Conservation (phyloP, 2,329 filamentous ascomycete species). For the Annulohypoxylon truncatum region DNA sequence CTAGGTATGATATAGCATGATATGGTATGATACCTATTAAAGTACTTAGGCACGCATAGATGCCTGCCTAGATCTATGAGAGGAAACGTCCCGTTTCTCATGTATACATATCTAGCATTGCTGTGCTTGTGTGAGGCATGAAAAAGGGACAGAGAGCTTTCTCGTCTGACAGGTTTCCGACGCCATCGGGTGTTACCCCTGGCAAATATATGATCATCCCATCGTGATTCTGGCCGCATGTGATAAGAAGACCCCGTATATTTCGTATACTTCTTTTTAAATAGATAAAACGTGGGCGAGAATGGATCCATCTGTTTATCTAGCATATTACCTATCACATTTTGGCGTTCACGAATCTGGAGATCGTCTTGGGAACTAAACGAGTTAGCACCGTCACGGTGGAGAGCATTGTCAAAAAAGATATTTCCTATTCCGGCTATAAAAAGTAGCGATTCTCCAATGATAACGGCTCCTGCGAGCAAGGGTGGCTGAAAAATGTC, state of each 20-base stretch:
- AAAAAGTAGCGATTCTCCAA: slow-evolving; percentile 36
- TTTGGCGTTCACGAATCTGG: neutral
- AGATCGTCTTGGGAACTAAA: neutral
- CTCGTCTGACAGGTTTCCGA: slow-evolving; percentile 37
- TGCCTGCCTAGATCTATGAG: neutral
- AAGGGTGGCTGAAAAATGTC: slow-evolving; percentile 33
- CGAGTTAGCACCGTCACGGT: neutral
- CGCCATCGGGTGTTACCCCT: slow-evolving; percentile 40
- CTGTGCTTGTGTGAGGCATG: slow-evolving; percentile 11
- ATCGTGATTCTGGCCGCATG: slow-evolving; percentile 17
- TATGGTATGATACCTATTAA: neutral
- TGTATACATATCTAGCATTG: neutral
- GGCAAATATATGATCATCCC: slow-evolving; percentile 23
- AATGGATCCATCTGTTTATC: neutral
- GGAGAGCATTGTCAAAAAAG: slow-evolving; percentile 10
- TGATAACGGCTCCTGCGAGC: slow-evolving; percentile 35
- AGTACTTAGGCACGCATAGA: too few relatives aligned
- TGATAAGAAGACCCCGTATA: slow-evolving; percentile 21
- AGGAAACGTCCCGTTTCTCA: neutral
- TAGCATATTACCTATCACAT: neutral
- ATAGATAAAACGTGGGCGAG: neutral
- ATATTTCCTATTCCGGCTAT: slow-evolving; percentile 39
- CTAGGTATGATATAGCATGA: neutral
- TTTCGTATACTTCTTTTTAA: neutral
- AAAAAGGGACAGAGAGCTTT: slow-evolving; percentile 5